A percentile compares a stretch with the other conserved stretches of the same genome.
Conservation (phyloP, 805 yeast species). For the Yarrowia sp. region DNA sequence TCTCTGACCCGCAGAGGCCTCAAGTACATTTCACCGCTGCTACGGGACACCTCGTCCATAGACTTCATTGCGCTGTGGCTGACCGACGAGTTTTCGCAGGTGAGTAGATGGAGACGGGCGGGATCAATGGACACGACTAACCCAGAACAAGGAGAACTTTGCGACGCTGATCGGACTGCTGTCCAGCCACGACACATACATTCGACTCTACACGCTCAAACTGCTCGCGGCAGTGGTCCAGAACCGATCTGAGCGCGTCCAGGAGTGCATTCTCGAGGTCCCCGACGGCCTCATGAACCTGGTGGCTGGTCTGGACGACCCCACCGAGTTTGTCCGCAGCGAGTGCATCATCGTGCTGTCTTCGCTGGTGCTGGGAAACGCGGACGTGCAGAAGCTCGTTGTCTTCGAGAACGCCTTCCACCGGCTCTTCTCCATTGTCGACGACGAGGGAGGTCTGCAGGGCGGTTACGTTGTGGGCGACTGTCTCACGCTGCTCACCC, state of each 20-base stretch:
- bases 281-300: constrained; percentile 47
- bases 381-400: constrained; percentile 84
- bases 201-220: constrained; percentile 77
- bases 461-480: constrained; percentile 92
- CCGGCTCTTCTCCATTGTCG: constrained; percentile 70
- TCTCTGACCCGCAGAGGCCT: constrained; percentile 24
- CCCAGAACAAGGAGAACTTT: constrained; percentile 44
- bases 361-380: constrained; percentile 76
- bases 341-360: constrained; percentile 77
- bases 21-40: constrained; percentile 65
- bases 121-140: neutral
- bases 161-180: constrained; percentile 51
- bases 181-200: constrained; percentile 63
- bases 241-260: constrained; percentile 69
- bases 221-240: constrained; percentile 78
- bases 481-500: constrained; percentile 71
- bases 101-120: constrained; percentile 27
- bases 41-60: constrained; percentile 48
- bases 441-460: constrained; percentile 82
- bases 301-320: constrained; percentile 59
- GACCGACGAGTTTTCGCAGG: constrained; percentile 85
- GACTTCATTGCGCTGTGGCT: constrained; percentile 94
- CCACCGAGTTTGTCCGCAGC: constrained; percentile 83
- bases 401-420: constrained; percentile 95
- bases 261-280: constrained; percentile 65